phyloP scores from a whole-genome alignment of 768 basidiomycete species.

The Paxillus involutus region DNA sequence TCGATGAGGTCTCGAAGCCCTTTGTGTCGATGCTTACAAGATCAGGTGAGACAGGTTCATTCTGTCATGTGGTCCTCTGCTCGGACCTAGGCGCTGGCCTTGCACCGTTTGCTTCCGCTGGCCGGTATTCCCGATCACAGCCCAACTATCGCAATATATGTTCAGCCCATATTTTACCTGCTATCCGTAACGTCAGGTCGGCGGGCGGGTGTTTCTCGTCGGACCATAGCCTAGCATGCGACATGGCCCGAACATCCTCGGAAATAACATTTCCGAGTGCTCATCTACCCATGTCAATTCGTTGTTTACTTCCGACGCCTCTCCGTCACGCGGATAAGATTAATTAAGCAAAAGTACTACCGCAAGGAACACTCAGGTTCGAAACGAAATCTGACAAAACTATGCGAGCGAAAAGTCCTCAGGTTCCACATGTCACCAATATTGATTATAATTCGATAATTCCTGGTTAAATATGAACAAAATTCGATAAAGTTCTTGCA shows the following conservation, averaged over 20 bases:
- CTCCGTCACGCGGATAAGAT: conserved; percentile 1
- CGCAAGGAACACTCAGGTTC: conserved; percentile 7
- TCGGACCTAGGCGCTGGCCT: background rate
- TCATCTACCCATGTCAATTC: background rate
- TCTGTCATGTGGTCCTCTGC: background rate
- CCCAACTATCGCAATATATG: background rate
- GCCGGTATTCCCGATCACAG: too few species aligned
- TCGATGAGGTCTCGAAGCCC: background rate
- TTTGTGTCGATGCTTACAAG: background rate
- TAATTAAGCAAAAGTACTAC: conserved; percentile 1
- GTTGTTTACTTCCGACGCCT: background rate
- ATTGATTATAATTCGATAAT: background rate
- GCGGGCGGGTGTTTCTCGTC: background rate
- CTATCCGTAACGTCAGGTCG: background rate
- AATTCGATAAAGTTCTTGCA: conserved; percentile 8
- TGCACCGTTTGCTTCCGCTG: background rate
- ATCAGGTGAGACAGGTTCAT: background rate
- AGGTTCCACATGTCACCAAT: conserved; percentile 2
- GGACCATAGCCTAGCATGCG: background rate
- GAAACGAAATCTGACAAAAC: background rate
- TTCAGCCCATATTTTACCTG: background rate
- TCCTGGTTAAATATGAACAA: background rate
- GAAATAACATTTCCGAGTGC: conserved; percentile 9
- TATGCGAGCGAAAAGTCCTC: conserved; percentile 1
- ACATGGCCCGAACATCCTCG: conserved; percentile 8